Evolutionary conservation across 2,329 filamentous ascomycete genomes (phyloP).

Genomic region (Diaporthe nobilis): DNA sequence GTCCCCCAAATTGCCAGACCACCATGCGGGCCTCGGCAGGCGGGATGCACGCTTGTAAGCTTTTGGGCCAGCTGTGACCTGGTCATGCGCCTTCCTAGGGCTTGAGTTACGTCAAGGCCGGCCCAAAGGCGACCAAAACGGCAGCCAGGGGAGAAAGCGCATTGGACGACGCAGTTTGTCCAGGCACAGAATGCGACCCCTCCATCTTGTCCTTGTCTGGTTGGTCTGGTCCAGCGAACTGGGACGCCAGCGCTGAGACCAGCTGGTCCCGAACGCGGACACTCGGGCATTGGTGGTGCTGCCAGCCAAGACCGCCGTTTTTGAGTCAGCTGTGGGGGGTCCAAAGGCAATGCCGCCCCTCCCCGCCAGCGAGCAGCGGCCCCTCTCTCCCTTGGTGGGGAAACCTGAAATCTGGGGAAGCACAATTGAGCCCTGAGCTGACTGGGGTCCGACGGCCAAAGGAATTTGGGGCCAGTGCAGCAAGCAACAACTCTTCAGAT

Average conservation of each 20-base stretch:
- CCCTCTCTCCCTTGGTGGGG: constrained; percentile 12
- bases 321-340: constrained; percentile 26
- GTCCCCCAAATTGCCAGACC: neutral
- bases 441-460: neutral
- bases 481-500: neutral
- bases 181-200: constrained; percentile 33
- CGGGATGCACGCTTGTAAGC: constrained; percentile 33
- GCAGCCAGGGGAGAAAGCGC: neutral
- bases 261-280: neutral
- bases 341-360: neutral
- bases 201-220: constrained; percentile 16
- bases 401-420: constrained; percentile 16
- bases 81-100: constrained; percentile 34
- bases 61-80: constrained; percentile 29
- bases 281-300: neutral
- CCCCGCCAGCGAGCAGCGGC: constrained; percentile 18
- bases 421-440: neutral
- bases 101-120: constrained; percentile 25
- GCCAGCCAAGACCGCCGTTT: constrained; percentile 23
- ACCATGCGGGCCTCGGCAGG: constrained; percentile 17
- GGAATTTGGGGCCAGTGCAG: neutral
- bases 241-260: constrained; percentile 1
- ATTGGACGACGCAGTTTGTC: neutral
- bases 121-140: neutral
- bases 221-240: constrained; percentile 16